Evolutionary conservation across 2,329 filamentous ascomycete species (phyloP).

Genomic region (Corynespora cassiicola): DNA sequence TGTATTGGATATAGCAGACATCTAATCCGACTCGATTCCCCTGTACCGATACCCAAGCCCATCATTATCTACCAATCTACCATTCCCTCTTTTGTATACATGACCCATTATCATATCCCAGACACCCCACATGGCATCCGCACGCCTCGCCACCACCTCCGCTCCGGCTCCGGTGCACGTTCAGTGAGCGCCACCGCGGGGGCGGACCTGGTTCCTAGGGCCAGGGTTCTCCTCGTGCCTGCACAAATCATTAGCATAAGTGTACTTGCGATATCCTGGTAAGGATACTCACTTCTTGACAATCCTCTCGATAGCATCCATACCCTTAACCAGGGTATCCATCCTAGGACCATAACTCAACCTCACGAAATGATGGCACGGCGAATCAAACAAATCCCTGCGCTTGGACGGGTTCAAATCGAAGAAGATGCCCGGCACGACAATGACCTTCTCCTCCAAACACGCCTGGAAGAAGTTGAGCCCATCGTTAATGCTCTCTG

Average conservation of each 20-base stretch:
- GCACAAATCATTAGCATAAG: too few relatives aligned
- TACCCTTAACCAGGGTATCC: conserved; percentile 47
- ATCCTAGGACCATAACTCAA: conserved; percentile 50
- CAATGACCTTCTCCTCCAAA: conserved; percentile 91
- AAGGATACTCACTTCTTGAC: conserved; percentile 50
- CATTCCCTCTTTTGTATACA: not conserved
- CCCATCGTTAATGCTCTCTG: conserved; percentile 85
- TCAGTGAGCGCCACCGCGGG: conserved; percentile 10
- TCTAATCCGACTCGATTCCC: too few relatives aligned
- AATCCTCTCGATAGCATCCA: conserved; percentile 49
- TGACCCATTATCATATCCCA: conserved; percentile 2
- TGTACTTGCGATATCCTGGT: too few relatives aligned
- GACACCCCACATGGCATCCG: not conserved
- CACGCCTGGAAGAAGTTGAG: conserved; percentile 97
- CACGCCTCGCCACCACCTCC: not conserved
- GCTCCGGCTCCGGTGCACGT: not conserved
- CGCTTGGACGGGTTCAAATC: conserved; percentile 90
- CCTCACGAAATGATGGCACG: conserved; percentile 72
- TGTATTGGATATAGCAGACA: not conserved
- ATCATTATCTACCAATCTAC: not conserved
- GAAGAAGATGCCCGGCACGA: conserved; percentile 97
- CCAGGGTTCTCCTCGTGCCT: conserved; percentile 16
- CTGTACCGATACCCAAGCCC: not conserved
- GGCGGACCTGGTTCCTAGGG: conserved; percentile 12
- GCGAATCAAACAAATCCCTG: conserved; percentile 90